These are phyloP conservation scores for Quercus wislizeni DNA, from an alignment of 306 rosid species.

Conservation along the genomic window DNA sequence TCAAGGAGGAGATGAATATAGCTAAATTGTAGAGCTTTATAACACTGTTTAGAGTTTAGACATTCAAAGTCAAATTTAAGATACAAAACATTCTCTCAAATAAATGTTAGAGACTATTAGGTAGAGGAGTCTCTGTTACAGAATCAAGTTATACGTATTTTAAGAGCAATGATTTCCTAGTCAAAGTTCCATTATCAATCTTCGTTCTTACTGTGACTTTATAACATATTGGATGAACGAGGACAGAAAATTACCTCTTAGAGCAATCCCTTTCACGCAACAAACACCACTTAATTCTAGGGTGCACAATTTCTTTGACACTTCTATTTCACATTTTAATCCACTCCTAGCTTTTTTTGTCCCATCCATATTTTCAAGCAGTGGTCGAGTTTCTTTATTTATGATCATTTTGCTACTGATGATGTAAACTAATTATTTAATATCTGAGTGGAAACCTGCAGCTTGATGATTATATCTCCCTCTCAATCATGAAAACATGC, in stretches of 20 bases:
- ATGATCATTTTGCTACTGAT: neutral
- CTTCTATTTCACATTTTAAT: conserved; percentile 27
- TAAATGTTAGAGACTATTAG: neutral
- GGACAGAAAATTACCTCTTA: neutral
- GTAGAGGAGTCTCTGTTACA: too few relatives aligned
- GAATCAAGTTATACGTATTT: neutral
- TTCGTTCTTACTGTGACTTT: neutral
- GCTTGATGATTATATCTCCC: conserved; percentile 38
- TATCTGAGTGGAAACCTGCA: conserved; percentile 31
- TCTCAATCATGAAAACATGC: conserved; percentile 77
- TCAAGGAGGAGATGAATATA: too few relatives aligned
- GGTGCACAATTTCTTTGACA: neutral
- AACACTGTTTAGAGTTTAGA: neutral
- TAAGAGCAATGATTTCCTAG: neutral
- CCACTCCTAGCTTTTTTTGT: neutral
- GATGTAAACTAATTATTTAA: conserved; percentile 25
- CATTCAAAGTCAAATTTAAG: neutral
- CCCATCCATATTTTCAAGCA: neutral
- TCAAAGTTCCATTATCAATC: neutral
- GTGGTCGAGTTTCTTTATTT: neutral
- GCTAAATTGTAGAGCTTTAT: neutral
- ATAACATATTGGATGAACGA: neutral
- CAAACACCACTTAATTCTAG: conserved; percentile 40
- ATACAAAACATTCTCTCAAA: neutral
- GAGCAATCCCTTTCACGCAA: conserved; percentile 44